Conservation (phyloP, 192 early-diverging fungal genomes). For the Gigaspora rosea region DNA sequence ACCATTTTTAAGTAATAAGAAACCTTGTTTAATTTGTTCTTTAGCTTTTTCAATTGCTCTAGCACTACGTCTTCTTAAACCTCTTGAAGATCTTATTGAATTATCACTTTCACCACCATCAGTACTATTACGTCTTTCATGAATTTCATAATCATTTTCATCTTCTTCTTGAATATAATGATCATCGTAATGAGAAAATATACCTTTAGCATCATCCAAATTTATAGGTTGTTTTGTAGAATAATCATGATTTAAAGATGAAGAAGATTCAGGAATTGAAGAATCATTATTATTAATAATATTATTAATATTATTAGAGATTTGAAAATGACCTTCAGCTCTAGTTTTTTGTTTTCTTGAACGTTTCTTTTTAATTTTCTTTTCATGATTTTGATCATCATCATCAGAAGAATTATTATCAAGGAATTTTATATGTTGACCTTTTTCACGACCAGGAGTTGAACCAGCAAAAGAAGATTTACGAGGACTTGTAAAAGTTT, state of each 20-base stretch:
- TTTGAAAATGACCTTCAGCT: conserved; percentile 19
- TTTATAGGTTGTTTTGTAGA: neutral
- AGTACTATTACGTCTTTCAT: neutral
- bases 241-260: neutral
- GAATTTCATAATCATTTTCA: neutral
- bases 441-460: neutral
- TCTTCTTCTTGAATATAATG: conserved; percentile 1
- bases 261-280: too few relatives aligned
- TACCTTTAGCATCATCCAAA: neutral
- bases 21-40: conserved; percentile 44
- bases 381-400: neutral
- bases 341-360: neutral
- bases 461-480: conserved; percentile 22
- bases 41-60: conserved; percentile 44
- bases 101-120: neutral
- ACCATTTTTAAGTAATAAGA: conserved; percentile 42
- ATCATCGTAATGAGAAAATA: conserved; percentile 9
- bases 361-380: neutral
- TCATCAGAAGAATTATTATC: conserved; percentile 13
- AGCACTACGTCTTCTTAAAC: conserved; percentile 42
- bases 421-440: conserved; percentile 17
- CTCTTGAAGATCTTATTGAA: conserved; percentile 27
- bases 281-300: too few relatives aligned
- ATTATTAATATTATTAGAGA: neutral
- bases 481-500: conserved; percentile 24